Evolutionary conservation across 2,329 filamentous ascomycete species (phyloP).

Genomic region (Colletotrichum graminicola): DNA sequence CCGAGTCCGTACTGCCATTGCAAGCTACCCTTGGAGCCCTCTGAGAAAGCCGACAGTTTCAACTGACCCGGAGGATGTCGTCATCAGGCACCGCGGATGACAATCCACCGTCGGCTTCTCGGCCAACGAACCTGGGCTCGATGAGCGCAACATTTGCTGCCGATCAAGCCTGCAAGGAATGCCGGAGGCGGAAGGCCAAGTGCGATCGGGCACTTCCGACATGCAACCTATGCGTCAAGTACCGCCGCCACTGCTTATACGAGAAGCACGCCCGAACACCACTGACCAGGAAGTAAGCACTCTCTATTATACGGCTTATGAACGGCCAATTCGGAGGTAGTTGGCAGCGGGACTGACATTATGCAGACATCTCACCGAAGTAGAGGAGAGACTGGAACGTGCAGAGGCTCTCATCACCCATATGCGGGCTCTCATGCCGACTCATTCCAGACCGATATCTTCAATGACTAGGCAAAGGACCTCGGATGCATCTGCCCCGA

Average conservation of each 20-base stretch:
- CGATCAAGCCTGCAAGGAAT: slow-evolving; percentile 57
- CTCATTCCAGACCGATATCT: slow-evolving; percentile 43
- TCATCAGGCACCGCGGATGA: slow-evolving; percentile 23
- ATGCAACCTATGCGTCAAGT: slow-evolving; percentile 56
- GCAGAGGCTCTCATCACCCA: slow-evolving; percentile 50
- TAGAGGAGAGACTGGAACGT: slow-evolving; percentile 56
- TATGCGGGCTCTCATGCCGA: slow-evolving; percentile 48
- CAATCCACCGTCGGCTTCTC: slow-evolving; percentile 1
- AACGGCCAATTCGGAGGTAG: neutral
- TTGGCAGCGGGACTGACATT: neutral
- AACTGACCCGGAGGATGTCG: slow-evolving; percentile 6
- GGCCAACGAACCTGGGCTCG: slow-evolving; percentile 17
- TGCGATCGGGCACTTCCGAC: slow-evolving; percentile 54
- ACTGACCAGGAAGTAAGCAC: slow-evolving; percentile 58
- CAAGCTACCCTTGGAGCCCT: neutral
- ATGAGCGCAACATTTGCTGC: slow-evolving; percentile 44
- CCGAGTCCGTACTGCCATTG: slow-evolving; percentile 11
- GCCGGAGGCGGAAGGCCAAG: slow-evolving; percentile 55
- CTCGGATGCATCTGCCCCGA: neutral
- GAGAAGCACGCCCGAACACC: slow-evolving; percentile 62
- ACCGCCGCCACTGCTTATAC: slow-evolving; percentile 61
- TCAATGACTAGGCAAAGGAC: neutral
- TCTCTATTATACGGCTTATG: neutral
- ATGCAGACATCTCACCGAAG: slow-evolving; percentile 56
- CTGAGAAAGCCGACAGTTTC: neutral